These are phyloP conservation scores for Candida takata DNA, from an alignment of 805 yeast genomes.

Conservation along the genomic window DNA sequence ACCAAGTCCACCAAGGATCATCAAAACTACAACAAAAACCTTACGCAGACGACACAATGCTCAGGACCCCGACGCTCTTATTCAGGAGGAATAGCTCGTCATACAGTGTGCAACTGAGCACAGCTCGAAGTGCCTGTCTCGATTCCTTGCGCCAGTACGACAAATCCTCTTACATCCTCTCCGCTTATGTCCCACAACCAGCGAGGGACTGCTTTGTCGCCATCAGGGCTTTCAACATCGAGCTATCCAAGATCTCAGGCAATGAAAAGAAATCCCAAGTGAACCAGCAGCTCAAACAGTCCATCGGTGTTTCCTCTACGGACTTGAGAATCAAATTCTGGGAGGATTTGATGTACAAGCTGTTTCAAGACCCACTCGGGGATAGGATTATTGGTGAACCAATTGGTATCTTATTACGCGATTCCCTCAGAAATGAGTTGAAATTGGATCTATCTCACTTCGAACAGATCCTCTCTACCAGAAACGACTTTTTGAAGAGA, in stretches of 20 bases:
- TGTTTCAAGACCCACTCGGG: slow-evolving; percentile 31
- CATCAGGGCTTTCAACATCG: slow-evolving; percentile 57
- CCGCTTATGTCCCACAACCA: slow-evolving; percentile 63
- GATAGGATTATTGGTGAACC: slow-evolving; percentile 51
- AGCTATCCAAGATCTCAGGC: slow-evolving; percentile 41
- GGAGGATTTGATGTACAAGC: slow-evolving; percentile 51
- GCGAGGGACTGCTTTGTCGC: slow-evolving; percentile 59
- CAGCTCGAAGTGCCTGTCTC: slow-evolving; percentile 7
- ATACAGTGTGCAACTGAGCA: slow-evolving; percentile 4
- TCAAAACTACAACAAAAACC: too few relatives aligned
- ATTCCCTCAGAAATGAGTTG: slow-evolving; percentile 42
- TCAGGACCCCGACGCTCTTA: too few relatives aligned
- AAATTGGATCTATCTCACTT: slow-evolving; percentile 48
- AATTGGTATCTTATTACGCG: slow-evolving; percentile 49
- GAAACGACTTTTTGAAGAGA: slow-evolving; percentile 44
- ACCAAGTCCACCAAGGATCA: too few relatives aligned
- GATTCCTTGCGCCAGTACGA: slow-evolving; percentile 31
- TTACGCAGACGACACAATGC: too few relatives aligned
- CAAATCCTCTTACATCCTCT: slow-evolving; percentile 55
- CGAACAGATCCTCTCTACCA: slow-evolving; percentile 52
- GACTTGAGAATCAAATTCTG: slow-evolving; percentile 64
- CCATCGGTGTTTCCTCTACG: slow-evolving; percentile 18
- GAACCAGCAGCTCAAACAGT: slow-evolving; percentile 26
- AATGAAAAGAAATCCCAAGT: slow-evolving; percentile 8
- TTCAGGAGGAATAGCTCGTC: neutral